A percentile compares a stretch with the other conserved stretches of the same genome.
Evolutionary conservation across 139 green algal genomes (phyloP).

Genomic region (Coelastrella sp.): DNA sequence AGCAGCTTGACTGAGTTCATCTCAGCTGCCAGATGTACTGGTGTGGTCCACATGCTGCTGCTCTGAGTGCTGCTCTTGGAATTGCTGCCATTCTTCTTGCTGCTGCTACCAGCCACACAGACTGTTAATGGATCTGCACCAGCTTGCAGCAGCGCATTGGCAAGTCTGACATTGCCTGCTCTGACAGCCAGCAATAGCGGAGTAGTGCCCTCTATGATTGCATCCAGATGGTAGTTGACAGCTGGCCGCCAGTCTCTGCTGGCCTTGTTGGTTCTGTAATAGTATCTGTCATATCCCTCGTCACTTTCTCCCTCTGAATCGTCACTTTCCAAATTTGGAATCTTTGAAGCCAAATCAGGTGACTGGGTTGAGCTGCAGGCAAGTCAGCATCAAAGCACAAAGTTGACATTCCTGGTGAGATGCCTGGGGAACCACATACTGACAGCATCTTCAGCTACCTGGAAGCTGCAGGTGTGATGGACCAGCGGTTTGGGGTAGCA

Average conservation of each 20-base stretch:
- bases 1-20: conserved; percentile 26
- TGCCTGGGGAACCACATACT: not conserved
- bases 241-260: not conserved
- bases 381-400: not conserved
- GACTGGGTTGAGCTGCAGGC: not conserved
- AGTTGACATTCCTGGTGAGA: no score
- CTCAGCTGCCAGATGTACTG: conserved; percentile 3
- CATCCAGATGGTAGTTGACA: not conserved
- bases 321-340: not conserved
- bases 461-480: no score
- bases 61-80: not conserved
- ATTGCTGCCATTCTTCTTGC: not conserved
- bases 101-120: not conserved
- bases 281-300: not conserved
- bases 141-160: not conserved
- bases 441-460: not conserved
- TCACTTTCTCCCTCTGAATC: not conserved
- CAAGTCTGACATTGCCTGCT: not conserved
- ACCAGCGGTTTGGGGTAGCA: no score
- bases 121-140: conserved; percentile 20
- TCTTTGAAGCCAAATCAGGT: not conserved
- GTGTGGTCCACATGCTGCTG: conserved; percentile 25
- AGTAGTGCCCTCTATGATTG: not conserved
- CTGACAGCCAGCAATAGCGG: conserved; percentile 17
- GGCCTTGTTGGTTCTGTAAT: not conserved